Base-by-base conservation (phyloP, 805 yeast genomes). In the Saccharomyces kudriavzevii region DNA sequence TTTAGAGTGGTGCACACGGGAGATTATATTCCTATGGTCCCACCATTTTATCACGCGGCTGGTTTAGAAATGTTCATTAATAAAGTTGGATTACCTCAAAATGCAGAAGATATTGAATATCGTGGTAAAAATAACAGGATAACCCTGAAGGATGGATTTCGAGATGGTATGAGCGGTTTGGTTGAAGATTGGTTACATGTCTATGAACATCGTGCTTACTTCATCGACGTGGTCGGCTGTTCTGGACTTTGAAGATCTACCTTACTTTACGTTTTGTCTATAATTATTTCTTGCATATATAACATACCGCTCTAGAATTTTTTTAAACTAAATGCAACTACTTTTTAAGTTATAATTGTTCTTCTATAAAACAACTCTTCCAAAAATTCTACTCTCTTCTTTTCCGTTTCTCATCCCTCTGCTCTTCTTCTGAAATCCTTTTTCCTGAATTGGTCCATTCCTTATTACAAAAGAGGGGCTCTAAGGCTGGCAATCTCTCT, bases 11-110 rank as follows among this genome's bases (percentile, higher is more conserved):
- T 75, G 9, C 87, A 84, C 60, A 63, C 69, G n/a, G 73, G 73
- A 24, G 91, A 85, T 59, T 61, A 78, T 26, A 81, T 86, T 24
- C 85, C 89, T 0, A 61, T 69, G 54, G 67, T 84, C 26, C 91
- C 90, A 4, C 83, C 85, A 9, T 69, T 75, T 1, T 71, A 70
- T 27, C 58, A 71, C 50, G 83, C 80, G 50, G 74, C 77, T 2
- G 88, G 88, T 0, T 70, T 74, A 47, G 81, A 82, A 56, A 72
- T 81, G 45, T 68, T 66, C 47, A 79, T 82, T 14, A 61, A 66
- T 17, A 74, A 75, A 53, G 60, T 54, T n/a, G 57, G 67, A 24
- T 40, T 70, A 10, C 74, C 74, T 0, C 74, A 71, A 53, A 35
- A 35, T 4, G 55, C 56, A 2, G 48, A 54, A 5, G 71, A 69